Base-by-base conservation (phyloP, 2,329 filamentous ascomycete species). In the Trichophyton schoenleinii region DNA sequence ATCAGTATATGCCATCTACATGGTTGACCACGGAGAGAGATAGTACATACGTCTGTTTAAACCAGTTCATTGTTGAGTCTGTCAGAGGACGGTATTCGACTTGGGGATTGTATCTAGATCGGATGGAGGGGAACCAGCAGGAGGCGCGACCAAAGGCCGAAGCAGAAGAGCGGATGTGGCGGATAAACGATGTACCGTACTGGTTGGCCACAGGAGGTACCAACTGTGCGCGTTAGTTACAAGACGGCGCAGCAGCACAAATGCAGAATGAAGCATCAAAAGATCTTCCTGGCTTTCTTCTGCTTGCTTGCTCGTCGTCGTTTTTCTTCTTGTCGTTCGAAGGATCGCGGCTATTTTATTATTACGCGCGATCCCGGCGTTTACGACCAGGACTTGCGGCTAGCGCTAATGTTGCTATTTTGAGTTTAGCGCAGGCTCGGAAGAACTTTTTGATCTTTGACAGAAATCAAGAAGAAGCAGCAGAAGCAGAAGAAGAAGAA, bases 51-150 rank as follows among this genome's bases (percentile, higher is more conserved):
- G 87, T 85, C 77, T 92, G 87, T 79, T 95, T 94, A 69, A 91
- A 87, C 91, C 91, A 96, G 80, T 90, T 94, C 80, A 95, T 91
- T 86, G 89, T 94, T 75, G 71, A 18, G 28, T 25, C 4, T 59
- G 41, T 38, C 7, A 31, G 15, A 7, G 28, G 38, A 6, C 9
- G 2, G 31, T 38, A 58, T 42, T 31, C 34, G 31, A 22, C 18
- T 18, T 18, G 13, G 15, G n/a, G 41, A 44, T 58, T 58, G 31
- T 58, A 58, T 58, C 31, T 31, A 58, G 36, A 55, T 34, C 41
- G 9, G 52, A 34, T 55, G 52, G 52, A 58, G 38, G 55, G 38
- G 55, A 22, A 58, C 38, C 15, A 41, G 15, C 15, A 18, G 20
- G 7, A 28, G 55, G 38, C 7, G 55, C 31, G n/a, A 58, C 28